Conservation (phyloP, 2,329 filamentous ascomycete genomes). For the Monosporascus cannonballus region DNA sequence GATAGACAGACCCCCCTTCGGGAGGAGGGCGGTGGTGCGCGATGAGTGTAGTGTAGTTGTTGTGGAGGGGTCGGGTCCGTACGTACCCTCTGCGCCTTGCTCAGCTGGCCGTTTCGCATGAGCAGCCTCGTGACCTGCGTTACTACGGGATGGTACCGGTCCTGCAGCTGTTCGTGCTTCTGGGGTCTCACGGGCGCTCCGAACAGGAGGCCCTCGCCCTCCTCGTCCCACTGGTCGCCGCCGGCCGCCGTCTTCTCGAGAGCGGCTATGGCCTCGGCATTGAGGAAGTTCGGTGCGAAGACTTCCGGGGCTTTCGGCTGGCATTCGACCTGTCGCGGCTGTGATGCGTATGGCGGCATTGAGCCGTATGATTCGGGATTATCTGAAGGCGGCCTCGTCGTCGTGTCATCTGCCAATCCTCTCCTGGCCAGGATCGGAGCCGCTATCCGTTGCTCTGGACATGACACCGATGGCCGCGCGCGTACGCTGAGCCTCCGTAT, state of each 20-base stretch:
- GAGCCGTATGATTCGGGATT: background rate
- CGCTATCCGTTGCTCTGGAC: slow-evolving; percentile 3
- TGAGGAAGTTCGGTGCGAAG: slow-evolving; percentile 24
- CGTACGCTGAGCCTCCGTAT: slow-evolving; percentile 24
- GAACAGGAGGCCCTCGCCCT: slow-evolving; percentile 66
- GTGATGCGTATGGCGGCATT: slow-evolving; percentile 4
- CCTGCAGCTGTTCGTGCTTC: slow-evolving; percentile 55
- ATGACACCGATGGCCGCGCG: slow-evolving; percentile 13
- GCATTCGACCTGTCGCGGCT: slow-evolving; percentile 5
- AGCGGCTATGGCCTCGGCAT: slow-evolving; percentile 18
- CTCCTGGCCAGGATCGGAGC: slow-evolving; percentile 12
- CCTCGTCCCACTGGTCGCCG: slow-evolving; percentile 18
- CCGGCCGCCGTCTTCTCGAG: slow-evolving; percentile 24
- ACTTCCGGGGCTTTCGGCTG: slow-evolving; percentile 11
- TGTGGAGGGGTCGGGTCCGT: slow-evolving; percentile 4
- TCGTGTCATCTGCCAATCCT: slow-evolving; percentile 15
- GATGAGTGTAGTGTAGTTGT: background rate
- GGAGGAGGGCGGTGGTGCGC: no score
- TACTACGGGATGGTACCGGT: slow-evolving; percentile 80
- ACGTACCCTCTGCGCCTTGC: slow-evolving; percentile 78
- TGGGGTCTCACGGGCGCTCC: slow-evolving; percentile 58
- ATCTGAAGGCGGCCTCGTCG: slow-evolving; percentile 8
- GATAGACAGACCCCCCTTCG: no score
- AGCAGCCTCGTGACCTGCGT: slow-evolving; percentile 83
- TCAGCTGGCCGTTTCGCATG: slow-evolving; percentile 88